phyloP scores from a whole-genome alignment of 2,329 filamentous ascomycete genomes.

The Diaporthe capsici region DNA sequence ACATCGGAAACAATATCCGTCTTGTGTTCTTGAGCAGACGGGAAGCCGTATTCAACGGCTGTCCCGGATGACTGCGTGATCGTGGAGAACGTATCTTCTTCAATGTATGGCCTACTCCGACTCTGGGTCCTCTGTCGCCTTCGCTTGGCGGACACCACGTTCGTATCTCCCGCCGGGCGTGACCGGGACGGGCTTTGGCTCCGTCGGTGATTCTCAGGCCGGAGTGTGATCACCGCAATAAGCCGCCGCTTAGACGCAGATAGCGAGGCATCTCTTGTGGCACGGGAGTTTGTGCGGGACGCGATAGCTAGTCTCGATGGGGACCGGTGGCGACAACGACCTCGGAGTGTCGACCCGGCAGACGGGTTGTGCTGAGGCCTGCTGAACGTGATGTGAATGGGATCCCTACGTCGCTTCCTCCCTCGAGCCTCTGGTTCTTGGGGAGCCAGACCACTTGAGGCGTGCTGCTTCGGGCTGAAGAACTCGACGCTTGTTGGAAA shows the following conservation, averaged over 20 bases:
- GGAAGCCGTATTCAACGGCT: slow-evolving; percentile 37
- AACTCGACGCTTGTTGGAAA: slow-evolving; percentile 21
- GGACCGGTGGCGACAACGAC: slow-evolving; percentile 57
- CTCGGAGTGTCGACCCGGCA: slow-evolving; percentile 56
- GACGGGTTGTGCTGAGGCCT: slow-evolving; percentile 50
- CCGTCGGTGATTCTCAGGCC: slow-evolving; percentile 48
- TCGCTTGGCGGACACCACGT: slow-evolving; percentile 46
- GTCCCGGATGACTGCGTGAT: slow-evolving; percentile 35
- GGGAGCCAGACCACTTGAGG: slow-evolving; percentile 46
- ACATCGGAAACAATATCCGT: slow-evolving; percentile 10
- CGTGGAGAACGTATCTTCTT: slow-evolving; percentile 35
- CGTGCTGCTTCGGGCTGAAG: slow-evolving; percentile 17
- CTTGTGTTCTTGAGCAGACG: slow-evolving; percentile 18
- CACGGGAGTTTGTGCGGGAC: slow-evolving; percentile 45
- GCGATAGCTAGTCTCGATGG: slow-evolving; percentile 49
- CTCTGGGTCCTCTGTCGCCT: slow-evolving; percentile 56
- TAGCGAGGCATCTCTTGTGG: slow-evolving; percentile 45
- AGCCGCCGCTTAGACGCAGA: slow-evolving; percentile 51
- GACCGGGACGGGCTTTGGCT: slow-evolving; percentile 57
- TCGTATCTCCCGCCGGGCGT: slow-evolving; percentile 44
- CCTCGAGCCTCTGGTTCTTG: slow-evolving; percentile 54
- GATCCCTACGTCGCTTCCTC: slow-evolving; percentile 54
- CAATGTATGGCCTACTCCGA: slow-evolving; percentile 50
- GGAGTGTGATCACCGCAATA: slow-evolving; percentile 49
- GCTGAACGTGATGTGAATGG: slow-evolving; percentile 45